Conservation (phyloP, 805 yeast genomes). For the Schizosaccharomyces japonicus region DNA sequence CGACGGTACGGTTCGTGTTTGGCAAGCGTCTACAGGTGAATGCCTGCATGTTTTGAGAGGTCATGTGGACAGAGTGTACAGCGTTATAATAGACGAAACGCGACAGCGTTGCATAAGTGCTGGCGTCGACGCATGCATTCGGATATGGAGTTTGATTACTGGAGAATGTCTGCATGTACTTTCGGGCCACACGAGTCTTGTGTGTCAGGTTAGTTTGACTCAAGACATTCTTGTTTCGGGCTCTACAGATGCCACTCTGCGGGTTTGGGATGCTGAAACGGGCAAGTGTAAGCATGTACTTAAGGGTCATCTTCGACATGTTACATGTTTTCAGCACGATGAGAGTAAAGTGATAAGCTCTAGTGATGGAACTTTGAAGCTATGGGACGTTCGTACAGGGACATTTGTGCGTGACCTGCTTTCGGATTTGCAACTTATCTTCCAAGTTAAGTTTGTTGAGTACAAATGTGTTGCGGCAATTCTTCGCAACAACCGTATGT, state of each 20-base stretch:
- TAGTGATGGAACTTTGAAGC: constrained; percentile 20
- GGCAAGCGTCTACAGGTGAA: constrained; percentile 80
- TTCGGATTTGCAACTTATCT: constrained; percentile 58
- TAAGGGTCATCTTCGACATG: constrained; percentile 23
- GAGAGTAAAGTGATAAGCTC: constrained; percentile 21
- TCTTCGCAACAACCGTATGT: constrained; percentile 43
- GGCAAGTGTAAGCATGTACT: constrained; percentile 53
- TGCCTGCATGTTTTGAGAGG: constrained; percentile 79
- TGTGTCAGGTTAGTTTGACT: constrained; percentile 58
- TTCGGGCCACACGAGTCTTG: constrained; percentile 75
- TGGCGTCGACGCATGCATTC: constrained; percentile 76
- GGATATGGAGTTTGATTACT: constrained; percentile 83
- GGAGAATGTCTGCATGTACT: constrained; percentile 60
- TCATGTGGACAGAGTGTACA: constrained; percentile 69
- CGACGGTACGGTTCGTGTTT: constrained; percentile 71
- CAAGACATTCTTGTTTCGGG: constrained; percentile 59
- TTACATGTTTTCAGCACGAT: constrained; percentile 20
- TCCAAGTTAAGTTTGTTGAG: constrained; percentile 82
- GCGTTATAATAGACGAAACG: constrained; percentile 55
- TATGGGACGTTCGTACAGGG: constrained; percentile 11
- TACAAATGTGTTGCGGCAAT: constrained; percentile 79
- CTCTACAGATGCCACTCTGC: constrained; percentile 59
- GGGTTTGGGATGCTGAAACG: constrained; percentile 60
- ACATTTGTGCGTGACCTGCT: constrained; percentile 14
- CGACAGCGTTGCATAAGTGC: constrained; percentile 85